These are phyloP conservation scores for Sphagnum tenellum DNA, from an alignment of 225 moss, liverwort and hornwort genomes.

Conservation along the genomic window DNA sequence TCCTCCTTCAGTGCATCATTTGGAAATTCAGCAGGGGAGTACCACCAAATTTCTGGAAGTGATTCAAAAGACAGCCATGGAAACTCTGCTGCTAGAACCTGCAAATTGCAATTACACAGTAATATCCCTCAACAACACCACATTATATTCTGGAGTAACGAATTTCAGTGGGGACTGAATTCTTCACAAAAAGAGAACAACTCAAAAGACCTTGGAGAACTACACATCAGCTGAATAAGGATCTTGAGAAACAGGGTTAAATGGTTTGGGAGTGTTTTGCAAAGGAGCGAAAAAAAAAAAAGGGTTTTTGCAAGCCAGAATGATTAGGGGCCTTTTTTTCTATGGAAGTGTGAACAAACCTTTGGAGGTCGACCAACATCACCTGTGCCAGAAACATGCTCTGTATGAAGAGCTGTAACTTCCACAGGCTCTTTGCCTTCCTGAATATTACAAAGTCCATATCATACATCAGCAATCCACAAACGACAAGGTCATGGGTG, in stretches of 20 bases:
- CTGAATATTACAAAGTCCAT: constrained; percentile 12
- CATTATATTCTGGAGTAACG: no score
- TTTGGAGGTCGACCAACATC: constrained; percentile 53
- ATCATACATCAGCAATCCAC: constrained; percentile 1
- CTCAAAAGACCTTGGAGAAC: no score
- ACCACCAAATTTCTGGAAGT: constrained; percentile 50
- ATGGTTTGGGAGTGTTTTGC: no score
- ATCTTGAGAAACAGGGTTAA: no score
- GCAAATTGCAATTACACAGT: constrained; percentile 3
- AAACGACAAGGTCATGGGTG: neutral
- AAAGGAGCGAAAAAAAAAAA: neutral
- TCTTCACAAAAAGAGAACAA: no score
- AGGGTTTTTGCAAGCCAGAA: neutral
- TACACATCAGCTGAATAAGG: no score
- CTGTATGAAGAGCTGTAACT: constrained; percentile 48
- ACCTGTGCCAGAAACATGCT: constrained; percentile 44
- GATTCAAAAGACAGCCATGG: constrained; percentile 42
- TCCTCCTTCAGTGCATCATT: constrained; percentile 34
- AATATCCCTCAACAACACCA: no score
- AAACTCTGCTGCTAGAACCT: constrained; percentile 41
- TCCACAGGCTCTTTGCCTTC: constrained; percentile 30
- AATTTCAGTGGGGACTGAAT: no score
- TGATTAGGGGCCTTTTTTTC: no score
- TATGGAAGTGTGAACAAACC: constrained; percentile 5
- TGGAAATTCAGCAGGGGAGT: constrained; percentile 28